These are phyloP conservation scores for Nemania serpens DNA, from an alignment of 2,329 filamentous ascomycete genomes.

Conservation along the genomic window DNA sequence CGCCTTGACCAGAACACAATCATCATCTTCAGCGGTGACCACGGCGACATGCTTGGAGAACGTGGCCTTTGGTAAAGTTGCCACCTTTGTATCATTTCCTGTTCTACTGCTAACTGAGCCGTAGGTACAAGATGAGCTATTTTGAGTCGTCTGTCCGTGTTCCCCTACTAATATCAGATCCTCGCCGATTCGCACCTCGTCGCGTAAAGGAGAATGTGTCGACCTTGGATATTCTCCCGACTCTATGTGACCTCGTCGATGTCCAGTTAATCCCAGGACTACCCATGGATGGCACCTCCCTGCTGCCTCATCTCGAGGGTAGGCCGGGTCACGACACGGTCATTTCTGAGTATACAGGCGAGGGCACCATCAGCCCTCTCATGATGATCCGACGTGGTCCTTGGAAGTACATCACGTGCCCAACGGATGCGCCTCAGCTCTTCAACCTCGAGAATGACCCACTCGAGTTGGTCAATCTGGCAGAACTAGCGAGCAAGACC, in stretches of 20 bases:
- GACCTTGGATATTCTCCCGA: slow-evolving; percentile 87
- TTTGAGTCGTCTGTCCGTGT: slow-evolving; percentile 91
- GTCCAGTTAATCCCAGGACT: slow-evolving; percentile 69
- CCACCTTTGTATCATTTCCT: neutral
- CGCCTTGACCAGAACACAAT: slow-evolving; percentile 84
- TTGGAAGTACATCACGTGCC: slow-evolving; percentile 91
- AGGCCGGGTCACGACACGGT: slow-evolving; percentile 78
- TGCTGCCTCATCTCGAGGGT: slow-evolving; percentile 77
- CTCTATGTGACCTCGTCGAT: slow-evolving; percentile 81
- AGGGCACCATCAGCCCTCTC: slow-evolving; percentile 84
- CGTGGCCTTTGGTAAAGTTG: slow-evolving; percentile 72
- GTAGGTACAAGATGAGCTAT: slow-evolving; percentile 89
- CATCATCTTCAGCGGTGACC: slow-evolving; percentile 89
- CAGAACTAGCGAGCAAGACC: slow-evolving; percentile 49
- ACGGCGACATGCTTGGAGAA: slow-evolving; percentile 95
- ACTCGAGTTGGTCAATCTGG: slow-evolving; percentile 75
- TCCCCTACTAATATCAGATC: slow-evolving; percentile 83
- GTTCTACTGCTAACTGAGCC: slow-evolving; percentile 6
- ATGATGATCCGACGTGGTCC: slow-evolving; percentile 91
- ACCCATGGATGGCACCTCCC: slow-evolving; percentile 84
- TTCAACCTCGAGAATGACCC: slow-evolving; percentile 81
- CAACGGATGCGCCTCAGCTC: slow-evolving; percentile 81
- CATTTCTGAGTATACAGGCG: slow-evolving; percentile 94
- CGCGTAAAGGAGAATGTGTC: slow-evolving; percentile 84
- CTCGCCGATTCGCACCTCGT: slow-evolving; percentile 73